Conservation (phyloP, 73 alveolate genomes). For the Paramecium caudatum region DNA sequence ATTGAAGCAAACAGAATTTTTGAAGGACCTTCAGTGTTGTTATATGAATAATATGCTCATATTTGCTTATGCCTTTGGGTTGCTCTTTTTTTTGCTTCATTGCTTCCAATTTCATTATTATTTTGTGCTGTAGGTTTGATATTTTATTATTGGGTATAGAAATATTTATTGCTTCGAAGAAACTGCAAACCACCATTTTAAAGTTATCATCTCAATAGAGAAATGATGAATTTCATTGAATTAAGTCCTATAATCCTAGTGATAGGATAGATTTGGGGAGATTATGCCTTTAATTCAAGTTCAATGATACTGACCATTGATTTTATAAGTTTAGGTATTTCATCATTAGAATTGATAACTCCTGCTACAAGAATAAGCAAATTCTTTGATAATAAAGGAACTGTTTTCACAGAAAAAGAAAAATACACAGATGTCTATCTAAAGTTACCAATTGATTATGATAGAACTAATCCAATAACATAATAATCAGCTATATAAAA, state of each 20-base stretch:
- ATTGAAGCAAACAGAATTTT: conserved; percentile 44
- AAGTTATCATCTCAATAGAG: conserved; percentile 44
- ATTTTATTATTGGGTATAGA: conserved; percentile 23
- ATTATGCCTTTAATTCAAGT: not conserved
- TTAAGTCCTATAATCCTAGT: conserved; percentile 33
- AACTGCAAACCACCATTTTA: conserved; percentile 12
- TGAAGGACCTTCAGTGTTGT: conserved; percentile 33
- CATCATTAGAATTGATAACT: conserved; percentile 8
- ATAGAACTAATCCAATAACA: conserved; percentile 53
- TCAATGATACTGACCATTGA: not conserved
- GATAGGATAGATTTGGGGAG: not conserved
- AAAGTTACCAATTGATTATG: conserved; percentile 37
- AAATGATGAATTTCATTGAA: conserved; percentile 32
- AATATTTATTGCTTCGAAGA: conserved; percentile 47
- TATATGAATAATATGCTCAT: conserved; percentile 21
- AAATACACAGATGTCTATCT: not conserved
- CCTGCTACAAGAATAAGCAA: conserved; percentile 25
- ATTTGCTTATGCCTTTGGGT: conserved; percentile 26
- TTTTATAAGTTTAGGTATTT: conserved; percentile 28
- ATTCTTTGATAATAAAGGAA: not conserved
- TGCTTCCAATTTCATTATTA: not conserved
- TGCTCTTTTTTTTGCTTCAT: conserved; percentile 2
- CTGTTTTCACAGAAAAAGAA: not conserved
- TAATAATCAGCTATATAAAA: not conserved
- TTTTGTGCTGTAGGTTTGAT: conserved; percentile 12